Base-by-base conservation (phyloP, 768 basidiomycete species). In the Psilocybe azurescens region DNA sequence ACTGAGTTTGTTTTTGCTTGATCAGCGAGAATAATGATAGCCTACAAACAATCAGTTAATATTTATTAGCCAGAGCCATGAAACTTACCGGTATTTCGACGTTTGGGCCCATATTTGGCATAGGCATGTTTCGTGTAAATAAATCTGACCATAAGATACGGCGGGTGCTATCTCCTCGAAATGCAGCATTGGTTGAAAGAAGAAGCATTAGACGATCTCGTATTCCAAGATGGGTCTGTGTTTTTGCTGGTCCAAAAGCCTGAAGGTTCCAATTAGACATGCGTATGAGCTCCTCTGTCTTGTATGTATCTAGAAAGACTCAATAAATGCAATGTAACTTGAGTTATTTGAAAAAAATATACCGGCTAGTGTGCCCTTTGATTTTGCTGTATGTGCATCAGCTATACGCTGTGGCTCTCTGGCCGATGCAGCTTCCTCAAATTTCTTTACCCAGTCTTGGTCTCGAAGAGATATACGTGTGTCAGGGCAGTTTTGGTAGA, bases 161-260 rank as follows among this genome's bases (percentile, higher is more conserved):
- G 8, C 75, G 68, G 4, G 55, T 61, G 56, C 69, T 73, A 28
- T 74, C 73, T 0, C 77, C 75, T 29, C 72, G 70, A 63, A 71
- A 70, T 0, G 75, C 73, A 14, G 70, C 69, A 8, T 66, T 53
- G 0, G 74, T 67, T 1, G 71, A 65, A 9, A 70, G 32, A 2
- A 77, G 65, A 0, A 76, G 64, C 75, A 76, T 77, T 0, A 70
- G 64, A 28, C 73, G 68, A 57, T 77, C 72, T 3, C 73, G 68
- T 24, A 72, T 32, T 2, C 63, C 60, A 46, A 64, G n/a, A 39
- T 61, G 60, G 6, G 65, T 49, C 53, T 63, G 36, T 2, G 65
- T 51, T n/a, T 46, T 57, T 13, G 59, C 50, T 1, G 38, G 29
- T 7, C 50, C 56, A 7, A 50, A 28, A 48, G 20, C 20, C 20